phyloP scores from a whole-genome alignment of 805 yeast species.

The Jamesozyma hellenica region DNA sequence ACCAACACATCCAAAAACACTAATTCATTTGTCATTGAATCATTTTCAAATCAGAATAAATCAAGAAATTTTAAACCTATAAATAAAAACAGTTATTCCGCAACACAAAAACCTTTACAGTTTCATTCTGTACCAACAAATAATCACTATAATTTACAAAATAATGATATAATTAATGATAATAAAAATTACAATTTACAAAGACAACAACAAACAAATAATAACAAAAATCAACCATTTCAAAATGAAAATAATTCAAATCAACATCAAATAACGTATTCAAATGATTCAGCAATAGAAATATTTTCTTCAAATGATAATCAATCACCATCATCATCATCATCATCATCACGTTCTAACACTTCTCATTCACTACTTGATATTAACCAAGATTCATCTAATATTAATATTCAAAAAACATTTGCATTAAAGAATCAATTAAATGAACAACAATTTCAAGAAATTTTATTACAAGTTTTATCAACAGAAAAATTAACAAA shows the following conservation, averaged over 20 bases:
- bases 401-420: no score
- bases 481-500: constrained; percentile 26
- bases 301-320: constrained; percentile 19
- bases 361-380: neutral
- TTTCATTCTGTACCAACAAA: constrained; percentile 23
- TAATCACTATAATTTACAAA: neutral
- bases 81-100: constrained; percentile 9
- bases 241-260: neutral
- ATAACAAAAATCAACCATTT: no score
- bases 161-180: neutral
- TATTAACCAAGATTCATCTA: neutral
- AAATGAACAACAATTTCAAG: constrained; percentile 21
- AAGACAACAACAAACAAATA: neutral
- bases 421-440: no score
- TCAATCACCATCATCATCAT: constrained; percentile 19
- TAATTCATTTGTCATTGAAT: neutral
- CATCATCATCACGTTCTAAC: constrained; percentile 18
- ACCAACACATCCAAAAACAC: neutral
- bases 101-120: constrained; percentile 29
- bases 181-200: neutral
- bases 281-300: constrained; percentile 15
- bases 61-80: neutral
- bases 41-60: neutral
- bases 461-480: constrained; percentile 23
- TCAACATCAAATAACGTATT: constrained; percentile 1